Evolutionary conservation across 176 grass and related monocot species (phyloP), one percentile per base, ranked within the genome.

Genomic region (Zea mays): DNA sequence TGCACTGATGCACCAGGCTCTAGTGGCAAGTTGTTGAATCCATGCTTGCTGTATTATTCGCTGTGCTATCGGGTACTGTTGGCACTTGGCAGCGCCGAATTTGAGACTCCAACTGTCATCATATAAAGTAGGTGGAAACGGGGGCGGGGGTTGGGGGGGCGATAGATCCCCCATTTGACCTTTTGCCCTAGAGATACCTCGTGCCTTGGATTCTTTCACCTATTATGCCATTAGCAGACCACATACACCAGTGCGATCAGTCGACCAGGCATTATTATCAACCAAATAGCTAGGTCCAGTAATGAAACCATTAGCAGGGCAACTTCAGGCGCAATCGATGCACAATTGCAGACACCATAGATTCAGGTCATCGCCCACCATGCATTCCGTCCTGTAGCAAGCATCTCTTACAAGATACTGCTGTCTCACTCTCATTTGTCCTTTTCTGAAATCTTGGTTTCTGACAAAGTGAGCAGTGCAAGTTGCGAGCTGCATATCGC

Each of bases 51-150:
- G 40, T 69, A 7, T 43, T 43, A 14, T 56, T 12, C 14, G 36
- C 49, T 16, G 50, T 66, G 19, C 37, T 8, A 68, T 6, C 45
- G 15, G 27, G 16, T 14, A 14, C 14, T 36, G 41, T 80, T 60
- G 78, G 67, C 78, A 71, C 9, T 80, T 70, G 78, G 42, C 79
- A 62, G 33, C 4, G 17, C 11, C 33, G 16, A 72, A 62, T 40
- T 10, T 72, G 45, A 38, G 42, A 17, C 69, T 58, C 56, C 15
- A 56, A 36, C 50, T 67, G 71, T n/a, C 61, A 57, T 4, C 10
- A 59, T 20, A 75, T 15, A 65, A 82, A 82, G 45, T 27, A 27
- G 27, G 27, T 27, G 27, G 27, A 27, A 27, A 27, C 27, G 27
- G 27, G 27, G 27, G 27, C 27, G 27, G 27, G 27, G 1, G 27